phyloP scores from a whole-genome alignment of 352 stramenopile species.

The Phytophthora aleatoria region DNA sequence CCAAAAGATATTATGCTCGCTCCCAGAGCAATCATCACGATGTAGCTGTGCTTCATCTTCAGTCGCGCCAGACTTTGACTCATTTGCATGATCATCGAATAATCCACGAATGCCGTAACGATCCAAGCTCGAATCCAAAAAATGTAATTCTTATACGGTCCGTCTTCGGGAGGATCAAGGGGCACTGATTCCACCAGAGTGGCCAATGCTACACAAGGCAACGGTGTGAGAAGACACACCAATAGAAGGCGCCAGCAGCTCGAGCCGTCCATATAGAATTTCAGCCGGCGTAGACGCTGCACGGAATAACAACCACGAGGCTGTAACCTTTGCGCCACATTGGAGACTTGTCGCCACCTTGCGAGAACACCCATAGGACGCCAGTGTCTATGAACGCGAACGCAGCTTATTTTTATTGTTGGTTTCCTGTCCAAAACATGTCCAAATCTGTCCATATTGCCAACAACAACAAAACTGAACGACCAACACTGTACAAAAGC shows the following conservation, averaged over 20 bases:
- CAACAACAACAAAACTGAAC: too few relatives aligned
- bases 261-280: slow-evolving; percentile 6
- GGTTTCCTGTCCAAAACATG: too few relatives aligned
- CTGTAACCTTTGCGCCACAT: slow-evolving; percentile 7
- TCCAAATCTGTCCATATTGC: too few relatives aligned
- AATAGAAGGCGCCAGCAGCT: neutral
- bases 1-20: neutral
- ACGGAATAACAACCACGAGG: slow-evolving; percentile 38
- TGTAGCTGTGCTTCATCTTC: slow-evolving; percentile 6
- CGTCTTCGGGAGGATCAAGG: slow-evolving; percentile 1
- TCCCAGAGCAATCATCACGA: slow-evolving; percentile 11
- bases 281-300: slow-evolving; percentile 16
- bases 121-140: slow-evolving; percentile 12
- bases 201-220: slow-evolving; percentile 16
- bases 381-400: too few relatives aligned
- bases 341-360: neutral
- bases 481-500: too few relatives aligned
- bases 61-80: slow-evolving; percentile 10
- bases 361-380: neutral
- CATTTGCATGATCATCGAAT: slow-evolving; percentile 8
- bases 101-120: slow-evolving; percentile 7
- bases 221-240: slow-evolving; percentile 12
- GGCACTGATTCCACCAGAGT: slow-evolving; percentile 10
- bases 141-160: slow-evolving; percentile 8
- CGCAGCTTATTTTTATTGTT: too few relatives aligned